Base-by-base conservation (phyloP, 495 filamentous ascomycete species). In the Hapsidospora chrysogenum region DNA sequence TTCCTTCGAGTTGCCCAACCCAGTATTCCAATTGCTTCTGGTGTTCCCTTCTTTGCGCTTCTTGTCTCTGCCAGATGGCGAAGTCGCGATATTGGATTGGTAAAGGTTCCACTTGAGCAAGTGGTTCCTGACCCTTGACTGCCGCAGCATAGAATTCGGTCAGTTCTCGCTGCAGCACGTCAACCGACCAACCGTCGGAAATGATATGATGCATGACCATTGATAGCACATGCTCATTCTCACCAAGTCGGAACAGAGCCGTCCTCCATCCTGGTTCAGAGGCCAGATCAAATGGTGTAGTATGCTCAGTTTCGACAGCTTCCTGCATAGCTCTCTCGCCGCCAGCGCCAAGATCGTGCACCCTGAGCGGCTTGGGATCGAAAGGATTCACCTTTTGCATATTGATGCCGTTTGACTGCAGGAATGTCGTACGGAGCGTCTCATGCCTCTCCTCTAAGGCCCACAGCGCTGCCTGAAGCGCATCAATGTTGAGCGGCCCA, bases 121-220 rank as follows among this genome's bases (percentile, higher is more conserved):
- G 34, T 14, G 39, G 39, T 28, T 41, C 34, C 22, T 33, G 33
- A 14, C 28, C 39, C 31, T 20, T 14, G 29, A 41, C 23, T 29
- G 39, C 33, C 25, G 39, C 39, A 20, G 20, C 15, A 20, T 41
- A 41, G 17, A 37, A 37, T 1, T 17, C 16, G 29, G 19, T 13
- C 27, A 41, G 39, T 27, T 41, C 39, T 17, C 22, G 39, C 10
- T 27, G 23, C 23, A 41, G 19, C 8, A 41, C 30, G 20, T 37
- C 33, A n/a, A n/a, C n/a, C n/a, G n/a, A n/a, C n/a, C n/a, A n/a
- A n/a, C n/a, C n/a, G n/a, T n/a, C n/a, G n/a, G 39, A 41, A 29
- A 41, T 41, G 33, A 41, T 41, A 15, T 41, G 39, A 33, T 41
- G 39, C 33, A 41, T 41, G 19, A 41, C 39, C 20, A 41, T 41